Evolutionary conservation across 208 protist genomes (phyloP).

Genomic region (Porcisia hertigi): DNA sequence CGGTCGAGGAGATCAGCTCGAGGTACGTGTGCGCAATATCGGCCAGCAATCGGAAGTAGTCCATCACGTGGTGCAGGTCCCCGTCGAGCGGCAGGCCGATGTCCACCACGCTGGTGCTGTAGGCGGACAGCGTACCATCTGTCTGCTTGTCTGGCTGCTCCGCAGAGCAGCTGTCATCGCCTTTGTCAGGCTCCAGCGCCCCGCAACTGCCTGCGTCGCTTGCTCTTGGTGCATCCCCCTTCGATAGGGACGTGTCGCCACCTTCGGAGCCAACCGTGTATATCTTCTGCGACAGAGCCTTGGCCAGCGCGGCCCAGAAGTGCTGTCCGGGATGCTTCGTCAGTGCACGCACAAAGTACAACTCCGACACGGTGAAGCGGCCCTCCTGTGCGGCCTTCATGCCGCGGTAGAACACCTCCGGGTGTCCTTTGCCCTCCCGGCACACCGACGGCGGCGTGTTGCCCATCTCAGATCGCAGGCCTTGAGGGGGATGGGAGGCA

Average conservation of each 20-base stretch:
- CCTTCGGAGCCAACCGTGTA: too few species aligned
- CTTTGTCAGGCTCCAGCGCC: background rate
- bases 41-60: slow-evolving; percentile 26
- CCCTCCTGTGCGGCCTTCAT: slow-evolving; percentile 8
- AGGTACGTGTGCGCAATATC: slow-evolving; percentile 33
- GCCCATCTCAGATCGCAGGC: background rate
- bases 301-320: too few species aligned
- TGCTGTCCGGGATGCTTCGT: slow-evolving; percentile 10
- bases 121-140: background rate
- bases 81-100: slow-evolving; percentile 26
- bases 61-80: slow-evolving; percentile 18
- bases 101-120: slow-evolving; percentile 5
- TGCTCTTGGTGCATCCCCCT: background rate
- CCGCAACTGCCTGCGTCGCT: background rate
- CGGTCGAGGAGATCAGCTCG: background rate
- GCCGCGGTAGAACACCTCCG: slow-evolving; percentile 23
- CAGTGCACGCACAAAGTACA: slow-evolving; percentile 29
- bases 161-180: background rate
- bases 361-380: slow-evolving; percentile 20
- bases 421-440: slow-evolving; percentile 12
- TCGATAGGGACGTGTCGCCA: too few species aligned
- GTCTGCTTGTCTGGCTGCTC: background rate
- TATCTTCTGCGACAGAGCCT: too few species aligned
- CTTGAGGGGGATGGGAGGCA: background rate
- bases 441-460: slow-evolving; percentile 4